These are phyloP conservation scores for Medicago ruthenica DNA, from an alignment of 306 rosid genomes.

Conservation along the genomic window DNA sequence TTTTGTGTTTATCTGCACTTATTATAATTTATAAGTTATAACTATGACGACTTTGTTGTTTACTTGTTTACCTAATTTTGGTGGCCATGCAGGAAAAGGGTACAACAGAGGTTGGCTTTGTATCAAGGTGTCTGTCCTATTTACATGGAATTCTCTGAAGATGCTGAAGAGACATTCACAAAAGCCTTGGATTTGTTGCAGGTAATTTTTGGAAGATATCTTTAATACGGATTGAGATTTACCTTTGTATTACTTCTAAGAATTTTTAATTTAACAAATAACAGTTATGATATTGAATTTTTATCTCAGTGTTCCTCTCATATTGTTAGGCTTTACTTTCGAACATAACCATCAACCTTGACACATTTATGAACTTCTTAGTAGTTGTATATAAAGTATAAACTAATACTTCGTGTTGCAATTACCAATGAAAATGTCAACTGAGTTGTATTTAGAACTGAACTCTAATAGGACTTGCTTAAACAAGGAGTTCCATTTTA, in stretches of 20 bases:
- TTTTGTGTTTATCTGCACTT: conserved; percentile 18
- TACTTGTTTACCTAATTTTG: conserved; percentile 19
- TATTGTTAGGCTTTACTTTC: conserved; percentile 1
- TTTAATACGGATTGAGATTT: conserved; percentile 7
- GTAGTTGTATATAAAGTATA: neutral
- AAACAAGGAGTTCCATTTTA: neutral
- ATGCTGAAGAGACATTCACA: conserved; percentile 78
- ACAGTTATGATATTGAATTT: conserved; percentile 7
- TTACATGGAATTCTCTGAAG: conserved; percentile 82
- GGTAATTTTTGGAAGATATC: conserved; percentile 52
- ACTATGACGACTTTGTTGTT: conserved; percentile 8
- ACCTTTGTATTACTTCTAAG: neutral
- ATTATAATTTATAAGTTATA: conserved; percentile 47
- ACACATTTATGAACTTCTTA: neutral
- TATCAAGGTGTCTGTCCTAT: conserved; percentile 96
- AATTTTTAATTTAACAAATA: no score
- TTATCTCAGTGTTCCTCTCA: neutral
- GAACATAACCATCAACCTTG: neutral
- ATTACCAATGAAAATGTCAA: neutral
- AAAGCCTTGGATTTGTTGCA: conserved; percentile 63
- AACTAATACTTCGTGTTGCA: neutral
- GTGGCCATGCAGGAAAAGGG: conserved; percentile 72
- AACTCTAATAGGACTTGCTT: neutral
- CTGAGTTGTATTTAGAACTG: neutral
- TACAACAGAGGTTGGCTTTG: conserved; percentile 81